These are phyloP conservation scores for Claviceps monticola DNA, from an alignment of 2,329 filamentous ascomycete species.

Conservation along the genomic window DNA sequence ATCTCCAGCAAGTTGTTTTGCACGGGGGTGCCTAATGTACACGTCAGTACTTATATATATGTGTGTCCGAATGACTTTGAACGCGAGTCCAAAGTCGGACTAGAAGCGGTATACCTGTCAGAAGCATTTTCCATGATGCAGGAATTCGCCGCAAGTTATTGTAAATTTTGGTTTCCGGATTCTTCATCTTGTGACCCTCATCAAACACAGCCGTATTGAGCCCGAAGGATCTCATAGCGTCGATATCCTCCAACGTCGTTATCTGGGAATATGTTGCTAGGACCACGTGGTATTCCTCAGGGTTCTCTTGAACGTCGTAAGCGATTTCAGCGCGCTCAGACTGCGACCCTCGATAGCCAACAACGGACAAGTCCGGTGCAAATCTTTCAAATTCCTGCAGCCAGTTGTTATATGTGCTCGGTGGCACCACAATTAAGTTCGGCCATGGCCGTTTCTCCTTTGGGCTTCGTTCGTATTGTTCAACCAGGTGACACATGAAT, in stretches of 20 bases:
- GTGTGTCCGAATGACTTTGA: not conserved
- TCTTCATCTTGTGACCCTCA: conserved; percentile 89
- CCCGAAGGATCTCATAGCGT: conserved; percentile 32
- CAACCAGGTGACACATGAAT: conserved; percentile 71
- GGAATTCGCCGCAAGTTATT: conserved; percentile 63
- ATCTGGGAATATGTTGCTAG: conserved; percentile 48
- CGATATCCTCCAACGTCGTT: conserved; percentile 34
- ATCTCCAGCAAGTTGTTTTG: conserved; percentile 93
- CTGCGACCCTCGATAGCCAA: conserved; percentile 54
- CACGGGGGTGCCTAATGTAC: conserved; percentile 68
- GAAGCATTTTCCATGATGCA: conserved; percentile 70
- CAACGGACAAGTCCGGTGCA: conserved; percentile 62
- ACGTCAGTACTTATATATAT: conserved; percentile 8
- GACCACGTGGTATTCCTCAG: conserved; percentile 50
- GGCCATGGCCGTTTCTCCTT: conserved; percentile 39
- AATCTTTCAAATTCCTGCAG: conserved; percentile 79
- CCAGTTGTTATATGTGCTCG: conserved; percentile 94
- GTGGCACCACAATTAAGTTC: conserved; percentile 78
- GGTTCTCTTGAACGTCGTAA: conserved; percentile 47
- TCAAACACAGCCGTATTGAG: conserved; percentile 63
- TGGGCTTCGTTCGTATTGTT: conserved; percentile 34
- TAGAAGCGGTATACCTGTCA: conserved; percentile 28
- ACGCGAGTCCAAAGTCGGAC: not conserved
- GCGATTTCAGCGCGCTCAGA: conserved; percentile 54
- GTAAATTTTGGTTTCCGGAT: conserved; percentile 70